Evolutionary conservation across 2,329 filamentous ascomycete species (phyloP).

Genomic region (Colletotrichum eleusines): DNA sequence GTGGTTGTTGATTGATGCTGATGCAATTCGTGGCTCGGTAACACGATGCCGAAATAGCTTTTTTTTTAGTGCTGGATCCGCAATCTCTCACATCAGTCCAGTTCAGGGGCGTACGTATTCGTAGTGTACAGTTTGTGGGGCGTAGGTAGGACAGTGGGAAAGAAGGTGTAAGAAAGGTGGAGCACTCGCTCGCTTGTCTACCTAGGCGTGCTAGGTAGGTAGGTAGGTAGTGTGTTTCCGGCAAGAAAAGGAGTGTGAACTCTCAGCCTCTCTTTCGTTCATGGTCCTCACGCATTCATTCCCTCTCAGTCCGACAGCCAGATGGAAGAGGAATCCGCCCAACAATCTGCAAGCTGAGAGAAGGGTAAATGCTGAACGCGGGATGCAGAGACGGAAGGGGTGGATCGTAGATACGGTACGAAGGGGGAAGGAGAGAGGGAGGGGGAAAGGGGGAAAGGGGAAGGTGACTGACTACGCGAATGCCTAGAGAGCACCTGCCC

Average conservation of each 20-base stretch:
- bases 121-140: too few relatives aligned
- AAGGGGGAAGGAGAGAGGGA: neutral
- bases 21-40: conserved; percentile 13
- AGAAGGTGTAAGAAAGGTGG: conserved; percentile 9
- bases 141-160: neutral
- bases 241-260: neutral
- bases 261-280: too few relatives aligned
- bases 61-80: conserved; percentile 30
- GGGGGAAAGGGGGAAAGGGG: neutral
- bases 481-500: neutral
- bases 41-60: neutral
- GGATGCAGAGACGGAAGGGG: conserved; percentile 6
- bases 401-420: neutral
- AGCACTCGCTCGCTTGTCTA: conserved; percentile 2
- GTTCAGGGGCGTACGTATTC: conserved; percentile 27
- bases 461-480: neutral
- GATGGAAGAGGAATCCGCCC: neutral
- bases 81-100: conserved; percentile 38
- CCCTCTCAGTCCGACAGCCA: neutral
- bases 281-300: neutral
- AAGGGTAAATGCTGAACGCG: conserved; percentile 6
- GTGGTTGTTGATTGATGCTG: conserved; percentile 25
- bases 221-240: too few relatives aligned
- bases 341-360: neutral
- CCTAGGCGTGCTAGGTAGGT: too few relatives aligned